Base-by-base conservation (phyloP, 768 basidiomycete species). In the Neoboletus magnificus region DNA sequence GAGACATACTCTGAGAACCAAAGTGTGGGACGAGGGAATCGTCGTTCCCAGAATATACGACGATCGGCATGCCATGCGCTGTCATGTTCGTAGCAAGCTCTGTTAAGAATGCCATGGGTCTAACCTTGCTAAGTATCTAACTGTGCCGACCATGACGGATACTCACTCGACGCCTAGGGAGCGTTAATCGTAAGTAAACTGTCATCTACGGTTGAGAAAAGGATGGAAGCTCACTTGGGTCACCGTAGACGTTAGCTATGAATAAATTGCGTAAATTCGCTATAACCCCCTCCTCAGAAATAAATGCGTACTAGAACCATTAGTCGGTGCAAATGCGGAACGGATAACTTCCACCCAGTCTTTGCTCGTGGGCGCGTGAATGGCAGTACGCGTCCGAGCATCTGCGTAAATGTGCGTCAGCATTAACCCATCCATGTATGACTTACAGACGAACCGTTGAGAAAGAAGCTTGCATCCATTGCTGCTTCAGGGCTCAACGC, bases 31-130 rank as follows among this genome's bases (percentile, higher is more conserved):
- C 74, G 10, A 87, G 77, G 1, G 81, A 73, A 64, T 89, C 87
- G 56, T 86, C 82, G 62, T 88, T 88, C 6, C 85, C 87, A 20
- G 85, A 85, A 63, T 74, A 87, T 20, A 87, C 66, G 9, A 87
- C 69, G n/a, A 87, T 68, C 0, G 73, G 68, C 15, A 87, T 63
- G 22, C 71, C 66, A 5, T 77, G 77, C 2, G 72, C 72, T 0
- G 84, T 77, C 20, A 80, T 77, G 57, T 87, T 87, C 15, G 81
- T 77, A 2, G 85, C 33, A 35, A 35, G 33, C 2, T 35, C 33
- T 5, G 79, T 74, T 37, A 88, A 69, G 68, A 86, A 86, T 49
- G 72, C 77, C 76, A 85, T 85, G 5, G 86, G 80, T 59, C 84
- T 86, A 22, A 6, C 29, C 1, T 32, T 1, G 32, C 9, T 65